Evolutionary conservation across 2,329 filamentous ascomycete genomes (phyloP), one percentile per base, ranked within the genome.

Genomic region (Teratosphaeria zuluensis): DNA sequence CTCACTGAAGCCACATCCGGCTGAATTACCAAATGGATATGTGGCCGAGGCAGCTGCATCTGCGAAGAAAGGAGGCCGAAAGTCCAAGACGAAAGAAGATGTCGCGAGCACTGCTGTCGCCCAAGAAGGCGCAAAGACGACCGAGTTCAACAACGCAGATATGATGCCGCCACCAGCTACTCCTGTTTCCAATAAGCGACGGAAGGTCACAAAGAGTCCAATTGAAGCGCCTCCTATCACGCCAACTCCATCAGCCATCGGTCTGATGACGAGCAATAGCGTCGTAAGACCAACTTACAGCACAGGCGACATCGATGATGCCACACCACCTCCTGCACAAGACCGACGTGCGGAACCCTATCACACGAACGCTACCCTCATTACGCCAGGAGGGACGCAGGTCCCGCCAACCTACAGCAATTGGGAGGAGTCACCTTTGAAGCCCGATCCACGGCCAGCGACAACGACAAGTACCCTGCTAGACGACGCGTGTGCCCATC

Each of bases 401-500:
- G 69, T 89, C 7, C 75, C 88, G 28, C 77, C 80, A 11, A 78
- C 76, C 56, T 72, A 72, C 64, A 63, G 75, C 67, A 69, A 72
- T 8, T 73, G 72, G 5, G 71, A 71, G 19, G 62, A 68, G 64
- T 72, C 61, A 64, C 77, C 61, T 62, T 76, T 66, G 4, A 66
- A 64, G 54, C 51, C 62, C 4, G 54, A 53, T 77, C 73, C 60
- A 65, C 71, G 60, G 65, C 65, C 75, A 68, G 63, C 74, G 68
- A 68, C 72, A 71, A 63, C 68, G 69, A 56, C 51, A n/a, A 89
- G 86, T 4, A 89, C 82, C 55, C 74, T 96, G 16, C 80, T 97
- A 2, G 80, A 88, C 51, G 81, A 90, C 67, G 92, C 90, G 3
- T 84, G 86, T 63, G 82, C 82, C 8, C 87, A 95, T 73, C 78